Percentiles rank a stretch among this genome's conserved stretches.
Conservation (phyloP, 768 basidiomycete species). For the Serendipita indica region DNA sequence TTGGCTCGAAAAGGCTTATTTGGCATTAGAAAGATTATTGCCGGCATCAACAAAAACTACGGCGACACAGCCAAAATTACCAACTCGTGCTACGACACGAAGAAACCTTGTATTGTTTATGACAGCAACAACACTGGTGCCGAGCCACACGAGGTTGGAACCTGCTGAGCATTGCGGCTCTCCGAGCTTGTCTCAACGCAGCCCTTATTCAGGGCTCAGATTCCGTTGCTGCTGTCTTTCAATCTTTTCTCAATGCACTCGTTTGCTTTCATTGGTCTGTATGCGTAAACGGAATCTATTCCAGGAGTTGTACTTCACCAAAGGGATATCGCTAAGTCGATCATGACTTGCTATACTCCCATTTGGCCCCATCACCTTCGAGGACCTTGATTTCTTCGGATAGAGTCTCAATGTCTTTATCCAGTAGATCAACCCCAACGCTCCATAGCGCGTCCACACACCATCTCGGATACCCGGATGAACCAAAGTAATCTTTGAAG, state of each 20-base stretch:
- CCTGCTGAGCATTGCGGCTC: too few relatives aligned
- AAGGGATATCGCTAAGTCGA: too few relatives aligned
- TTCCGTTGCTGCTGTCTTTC: too few relatives aligned
- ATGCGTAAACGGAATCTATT: too few relatives aligned
- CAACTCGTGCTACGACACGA: neutral
- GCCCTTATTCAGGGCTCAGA: too few relatives aligned
- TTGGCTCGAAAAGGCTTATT: neutral
- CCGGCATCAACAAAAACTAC: neutral
- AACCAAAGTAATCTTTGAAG: conserved; percentile 64
- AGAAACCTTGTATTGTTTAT: neutral
- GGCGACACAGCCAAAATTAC: neutral
- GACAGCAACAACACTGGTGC: neutral
- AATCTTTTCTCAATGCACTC: too few relatives aligned
- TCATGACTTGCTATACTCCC: conserved; percentile 41
- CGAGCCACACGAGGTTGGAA: neutral
- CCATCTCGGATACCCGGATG: conserved; percentile 74
- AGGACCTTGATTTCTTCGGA: conserved; percentile 18
- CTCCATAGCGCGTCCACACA: conserved; percentile 69
- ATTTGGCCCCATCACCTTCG: conserved; percentile 27
- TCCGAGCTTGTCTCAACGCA: too few relatives aligned
- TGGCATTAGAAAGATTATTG: neutral
- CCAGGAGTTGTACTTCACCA: too few relatives aligned
- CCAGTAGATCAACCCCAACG: conserved; percentile 70
- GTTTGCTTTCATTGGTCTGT: too few relatives aligned
- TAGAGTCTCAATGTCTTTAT: conserved; percentile 42